Evolutionary conservation across 164 flowering plant species (phyloP).

Genomic region (Macadamia integrifolia): DNA sequence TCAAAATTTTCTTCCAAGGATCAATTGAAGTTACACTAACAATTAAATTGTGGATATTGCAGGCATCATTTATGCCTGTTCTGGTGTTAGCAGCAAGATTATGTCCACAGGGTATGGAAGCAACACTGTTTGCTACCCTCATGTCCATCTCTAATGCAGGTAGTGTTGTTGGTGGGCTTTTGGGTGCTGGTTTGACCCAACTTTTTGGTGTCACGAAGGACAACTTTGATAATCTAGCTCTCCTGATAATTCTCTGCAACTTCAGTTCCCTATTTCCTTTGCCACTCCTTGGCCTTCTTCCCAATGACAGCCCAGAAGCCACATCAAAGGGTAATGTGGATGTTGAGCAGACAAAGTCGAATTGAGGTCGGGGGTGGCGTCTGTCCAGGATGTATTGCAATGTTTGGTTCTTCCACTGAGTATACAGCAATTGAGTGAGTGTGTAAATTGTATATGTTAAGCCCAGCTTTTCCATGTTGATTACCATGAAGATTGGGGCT

Average conservation of each 20-base stretch:
- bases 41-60: conserved; percentile 14
- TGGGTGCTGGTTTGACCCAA: conserved; percentile 92
- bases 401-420: too few species aligned
- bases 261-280: conserved; percentile 88
- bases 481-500: too few species aligned
- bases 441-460: too few species aligned
- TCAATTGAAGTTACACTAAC: neutral
- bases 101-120: conserved; percentile 96
- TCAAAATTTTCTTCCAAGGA: too few species aligned
- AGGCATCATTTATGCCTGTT: conserved; percentile 99
- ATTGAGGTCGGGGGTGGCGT: conserved; percentile 21
- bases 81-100: conserved; percentile 88
- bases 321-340: conserved; percentile 34
- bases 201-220: conserved; percentile 83
- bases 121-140: conserved; percentile 94
- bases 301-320: conserved; percentile 43
- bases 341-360: conserved; percentile 55
- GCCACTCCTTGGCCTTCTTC: conserved; percentile 89
- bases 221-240: conserved; percentile 62
- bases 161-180: conserved; percentile 75
- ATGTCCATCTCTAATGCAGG: conserved; percentile 98
- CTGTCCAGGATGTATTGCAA: too few species aligned
- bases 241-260: conserved; percentile 75
- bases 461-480: too few species aligned
- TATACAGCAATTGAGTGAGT: too few species aligned